phyloP scores from a whole-genome alignment of 1,284 basidiomycete species.

The Exobasidium cylindrosporum region DNA sequence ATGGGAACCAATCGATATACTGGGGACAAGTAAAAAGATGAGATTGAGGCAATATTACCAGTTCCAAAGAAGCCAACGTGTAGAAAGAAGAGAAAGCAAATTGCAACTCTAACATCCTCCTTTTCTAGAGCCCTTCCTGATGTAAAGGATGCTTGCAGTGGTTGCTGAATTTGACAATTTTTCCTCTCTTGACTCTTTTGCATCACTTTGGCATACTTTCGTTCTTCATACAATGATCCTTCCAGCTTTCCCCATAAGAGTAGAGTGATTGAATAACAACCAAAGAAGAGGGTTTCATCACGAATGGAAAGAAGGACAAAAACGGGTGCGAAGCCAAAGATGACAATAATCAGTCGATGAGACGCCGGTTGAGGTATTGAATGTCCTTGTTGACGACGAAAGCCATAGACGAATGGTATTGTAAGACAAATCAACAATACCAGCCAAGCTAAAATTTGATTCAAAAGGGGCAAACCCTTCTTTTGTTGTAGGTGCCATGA shows the following conservation, averaged over 20 bases:
- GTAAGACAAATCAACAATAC: slow-evolving; percentile 57
- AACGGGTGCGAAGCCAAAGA: slow-evolving; percentile 67
- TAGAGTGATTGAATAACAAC: slow-evolving; percentile 66
- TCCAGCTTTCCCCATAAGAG: slow-evolving; percentile 72
- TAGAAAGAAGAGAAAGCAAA: slow-evolving; percentile 82
- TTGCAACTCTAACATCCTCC: slow-evolving; percentile 70
- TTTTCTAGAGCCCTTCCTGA: slow-evolving; percentile 60
- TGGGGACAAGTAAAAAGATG: slow-evolving; percentile 82
- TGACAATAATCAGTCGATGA: slow-evolving; percentile 49
- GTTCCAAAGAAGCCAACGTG: slow-evolving; percentile 85
- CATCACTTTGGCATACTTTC: neutral
- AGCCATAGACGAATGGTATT: slow-evolving; percentile 41
- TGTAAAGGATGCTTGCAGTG: neutral
- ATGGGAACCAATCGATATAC: slow-evolving; percentile 83
- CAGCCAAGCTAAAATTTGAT: slow-evolving; percentile 69
- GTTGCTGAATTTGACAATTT: slow-evolving; percentile 4
- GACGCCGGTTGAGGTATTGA: slow-evolving; percentile 31
- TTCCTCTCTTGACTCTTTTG: slow-evolving; percentile 2
- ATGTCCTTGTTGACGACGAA: slow-evolving; percentile 16
- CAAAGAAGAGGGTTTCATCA: slow-evolving; percentile 78
- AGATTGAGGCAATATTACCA: slow-evolving; percentile 77
- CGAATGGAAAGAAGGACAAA: slow-evolving; percentile 79
- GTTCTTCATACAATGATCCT: slow-evolving; percentile 32
- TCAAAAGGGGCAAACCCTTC: slow-evolving; percentile 65
- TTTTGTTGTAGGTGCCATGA: slow-evolving; percentile 66